These are phyloP conservation scores for Actinomortierella ambigua DNA, from an alignment of 371 early-diverging fungal species.

Conservation along the genomic window DNA sequence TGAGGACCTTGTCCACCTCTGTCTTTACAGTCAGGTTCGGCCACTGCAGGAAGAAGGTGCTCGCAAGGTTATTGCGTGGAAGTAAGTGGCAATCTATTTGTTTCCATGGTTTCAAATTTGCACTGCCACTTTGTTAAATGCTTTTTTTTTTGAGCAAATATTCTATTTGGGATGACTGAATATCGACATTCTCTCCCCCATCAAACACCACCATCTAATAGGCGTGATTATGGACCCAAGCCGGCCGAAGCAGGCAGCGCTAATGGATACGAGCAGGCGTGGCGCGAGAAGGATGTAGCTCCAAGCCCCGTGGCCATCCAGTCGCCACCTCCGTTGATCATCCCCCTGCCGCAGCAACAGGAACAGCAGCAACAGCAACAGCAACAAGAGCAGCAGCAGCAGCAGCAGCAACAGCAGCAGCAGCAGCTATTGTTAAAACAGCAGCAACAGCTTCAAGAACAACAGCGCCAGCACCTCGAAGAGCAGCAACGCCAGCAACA, in stretches of 20 bases:
- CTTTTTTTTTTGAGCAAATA: no score
- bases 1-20: slow-evolving; percentile 20
- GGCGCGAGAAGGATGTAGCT: no score
- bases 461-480: neutral
- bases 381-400: neutral
- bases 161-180: no score
- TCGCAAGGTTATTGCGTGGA: slow-evolving; percentile 35
- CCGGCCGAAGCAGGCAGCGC: no score
- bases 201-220: no score
- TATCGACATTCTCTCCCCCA: no score
- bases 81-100: slow-evolving; percentile 12
- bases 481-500: slow-evolving; percentile 1
- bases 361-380: neutral
- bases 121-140: no score
- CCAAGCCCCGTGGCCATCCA: neutral
- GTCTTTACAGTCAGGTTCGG: slow-evolving; percentile 26
- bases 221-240: no score
- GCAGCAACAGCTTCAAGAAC: neutral
- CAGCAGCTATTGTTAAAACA: neutral
- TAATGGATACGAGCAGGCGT: no score
- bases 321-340: neutral
- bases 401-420: neutral
- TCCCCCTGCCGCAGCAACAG: neutral
- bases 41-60: slow-evolving; percentile 30
- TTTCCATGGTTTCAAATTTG: no score